A percentile compares a stretch with the other conserved stretches of the same genome.
Conservation (phyloP, 257 asterid genomes). For the Plantago ovata region DNA sequence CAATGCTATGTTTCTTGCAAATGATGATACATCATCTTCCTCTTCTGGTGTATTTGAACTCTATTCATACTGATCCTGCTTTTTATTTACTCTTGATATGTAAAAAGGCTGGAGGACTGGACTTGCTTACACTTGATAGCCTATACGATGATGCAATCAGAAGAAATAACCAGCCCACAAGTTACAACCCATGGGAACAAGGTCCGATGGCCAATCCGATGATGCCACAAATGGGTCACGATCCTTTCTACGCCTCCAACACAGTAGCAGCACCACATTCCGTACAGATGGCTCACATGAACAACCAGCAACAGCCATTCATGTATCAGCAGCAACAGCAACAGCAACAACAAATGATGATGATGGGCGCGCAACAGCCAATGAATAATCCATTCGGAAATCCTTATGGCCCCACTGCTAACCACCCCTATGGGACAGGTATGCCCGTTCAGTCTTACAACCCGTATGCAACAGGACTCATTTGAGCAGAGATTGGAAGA, state of each 20-base stretch:
- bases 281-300: conserved; percentile 72
- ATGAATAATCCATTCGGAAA: conserved; percentile 46
- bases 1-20: too few species aligned
- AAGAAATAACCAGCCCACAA: conserved; percentile 63
- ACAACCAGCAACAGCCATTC: conserved; percentile 58
- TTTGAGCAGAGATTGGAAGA: conserved; percentile 17
- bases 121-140: conserved; percentile 83
- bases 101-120: conserved; percentile 85
- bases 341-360: conserved; percentile 31
- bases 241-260: conserved; percentile 73
- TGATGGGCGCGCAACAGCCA: conserved; percentile 40
- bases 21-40: neutral
- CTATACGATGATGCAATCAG: conserved; percentile 89
- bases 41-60: too few species aligned
- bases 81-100: conserved; percentile 4
- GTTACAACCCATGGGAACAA: conserved; percentile 95
- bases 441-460: conserved; percentile 50
- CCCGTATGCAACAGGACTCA: conserved; percentile 48
- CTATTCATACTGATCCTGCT: too few species aligned
- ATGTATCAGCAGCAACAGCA: conserved; percentile 35
- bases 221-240: conserved; percentile 46
- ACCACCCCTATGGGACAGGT: conserved; percentile 43
- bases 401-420: conserved; percentile 22
- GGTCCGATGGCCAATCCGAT: conserved; percentile 36
- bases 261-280: conserved; percentile 55